phyloP scores from a whole-genome alignment of 805 yeast genomes.

The Ogataea wickerhamii region DNA sequence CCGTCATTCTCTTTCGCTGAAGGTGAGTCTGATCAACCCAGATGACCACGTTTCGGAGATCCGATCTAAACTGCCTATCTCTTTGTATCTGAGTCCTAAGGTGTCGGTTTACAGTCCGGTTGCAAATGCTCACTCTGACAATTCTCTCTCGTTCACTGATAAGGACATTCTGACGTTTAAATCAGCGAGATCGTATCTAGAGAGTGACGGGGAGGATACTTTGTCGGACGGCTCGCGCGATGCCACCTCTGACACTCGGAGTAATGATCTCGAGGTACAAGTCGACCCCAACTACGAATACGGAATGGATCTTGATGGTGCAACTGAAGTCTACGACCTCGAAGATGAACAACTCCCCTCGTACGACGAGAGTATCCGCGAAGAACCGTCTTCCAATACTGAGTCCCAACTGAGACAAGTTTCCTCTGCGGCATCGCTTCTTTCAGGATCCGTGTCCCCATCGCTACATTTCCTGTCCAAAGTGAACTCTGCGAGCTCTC shows the following conservation, averaged over 20 bases:
- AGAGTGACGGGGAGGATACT: neutral
- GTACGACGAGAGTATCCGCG: conserved; percentile 22
- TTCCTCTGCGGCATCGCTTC: conserved; percentile 11
- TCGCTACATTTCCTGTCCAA: conserved; percentile 16
- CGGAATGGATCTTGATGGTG: conserved; percentile 12
- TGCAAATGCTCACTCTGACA: conserved; percentile 4
- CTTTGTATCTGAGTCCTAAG: conserved; percentile 40
- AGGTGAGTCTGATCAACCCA: conserved; percentile 43
- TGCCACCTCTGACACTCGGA: neutral
- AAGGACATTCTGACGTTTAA: neutral
- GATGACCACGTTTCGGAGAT: conserved; percentile 51
- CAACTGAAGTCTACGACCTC: neutral
- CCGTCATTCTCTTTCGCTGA: conserved; percentile 42
- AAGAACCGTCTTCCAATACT: conserved; percentile 18
- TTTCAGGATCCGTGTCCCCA: neutral
- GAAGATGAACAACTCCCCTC: conserved; percentile 22
- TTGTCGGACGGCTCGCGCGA: neutral
- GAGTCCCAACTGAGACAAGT: conserved; percentile 10
- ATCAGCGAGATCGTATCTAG: neutral
- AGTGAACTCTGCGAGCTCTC: conserved; percentile 14
- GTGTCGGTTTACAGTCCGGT: conserved; percentile 16
- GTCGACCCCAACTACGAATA: conserved; percentile 16
- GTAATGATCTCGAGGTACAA: conserved; percentile 7
- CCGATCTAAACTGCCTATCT: conserved; percentile 48
- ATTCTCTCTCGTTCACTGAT: neutral